These are phyloP conservation scores for Panus rudis DNA, from an alignment of 768 basidiomycete genomes.

Conservation along the genomic window DNA sequence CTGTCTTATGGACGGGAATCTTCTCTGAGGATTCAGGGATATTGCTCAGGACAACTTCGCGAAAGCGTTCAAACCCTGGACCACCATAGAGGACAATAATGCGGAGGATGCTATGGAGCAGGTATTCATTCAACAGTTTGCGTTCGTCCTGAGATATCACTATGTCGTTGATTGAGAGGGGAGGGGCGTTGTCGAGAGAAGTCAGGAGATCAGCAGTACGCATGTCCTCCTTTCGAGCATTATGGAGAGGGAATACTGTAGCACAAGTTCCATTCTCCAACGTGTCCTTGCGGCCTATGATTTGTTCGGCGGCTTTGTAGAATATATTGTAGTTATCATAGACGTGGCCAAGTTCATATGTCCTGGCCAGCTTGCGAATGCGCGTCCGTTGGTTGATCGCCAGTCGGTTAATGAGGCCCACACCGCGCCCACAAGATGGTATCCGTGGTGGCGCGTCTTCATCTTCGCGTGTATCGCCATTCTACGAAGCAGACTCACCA, in stretches of 20 bases:
- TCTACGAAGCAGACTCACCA: no score
- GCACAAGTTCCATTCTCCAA: constrained; percentile 33
- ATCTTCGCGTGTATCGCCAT: no score
- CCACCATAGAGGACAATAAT: constrained; percentile 27
- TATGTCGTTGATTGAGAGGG: constrained; percentile 22
- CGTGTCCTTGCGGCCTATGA: constrained; percentile 26
- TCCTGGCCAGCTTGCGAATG: constrained; percentile 18
- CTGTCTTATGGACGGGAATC: constrained; percentile 26
- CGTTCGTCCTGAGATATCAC: constrained; percentile 18
- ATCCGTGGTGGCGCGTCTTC: no score
- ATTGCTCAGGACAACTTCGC: constrained; percentile 8
- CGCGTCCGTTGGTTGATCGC: constrained; percentile 16
- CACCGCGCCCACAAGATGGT: no score
- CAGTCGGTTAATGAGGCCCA: constrained; percentile 10
- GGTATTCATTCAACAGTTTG: constrained; percentile 6
- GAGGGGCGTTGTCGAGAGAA: constrained; percentile 17
- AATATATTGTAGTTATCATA: constrained; percentile 36
- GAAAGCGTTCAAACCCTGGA: constrained; percentile 19
- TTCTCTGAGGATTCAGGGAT: constrained; percentile 17
- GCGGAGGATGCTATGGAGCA: constrained; percentile 23
- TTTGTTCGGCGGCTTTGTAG: constrained; percentile 24
- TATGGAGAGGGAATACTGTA: constrained; percentile 24
- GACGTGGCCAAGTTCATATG: constrained; percentile 12
- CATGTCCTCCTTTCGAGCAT: constrained; percentile 22
- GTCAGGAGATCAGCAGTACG: constrained; percentile 14